Evolutionary conservation across 2,329 filamentous ascomycete genomes (phyloP), one percentile per base, ranked within the genome.

Genomic region (Scytalidium sp.): DNA sequence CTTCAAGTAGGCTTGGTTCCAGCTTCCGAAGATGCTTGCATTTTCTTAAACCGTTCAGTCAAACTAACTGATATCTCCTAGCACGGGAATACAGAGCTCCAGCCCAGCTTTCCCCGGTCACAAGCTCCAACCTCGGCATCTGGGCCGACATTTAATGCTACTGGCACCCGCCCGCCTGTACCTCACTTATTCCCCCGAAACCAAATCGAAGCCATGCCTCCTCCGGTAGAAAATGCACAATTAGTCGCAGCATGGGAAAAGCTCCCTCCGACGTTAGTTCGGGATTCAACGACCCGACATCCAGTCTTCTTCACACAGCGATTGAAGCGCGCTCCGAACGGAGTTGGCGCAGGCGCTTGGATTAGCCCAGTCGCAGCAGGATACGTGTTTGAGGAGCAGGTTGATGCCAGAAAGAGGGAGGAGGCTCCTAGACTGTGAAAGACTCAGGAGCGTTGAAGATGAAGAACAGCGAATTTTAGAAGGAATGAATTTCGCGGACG

Each of bases 221-320:
- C 65, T 1, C 56, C 32, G 17, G 32, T 15, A 9, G 8, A 36
- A 36, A 8, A 36, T 7, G 15, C 4, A 15, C 11, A 36, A 36
- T 15, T 36, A 4, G 32, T 15, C 5, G 32, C 32, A 15, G 32
- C 32, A 5, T 36, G 32, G 32, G 15, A n/a, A 5, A 5, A 36
- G 17, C 15, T 36, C 32, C 6, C 32, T 5, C 4, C 32, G 5
- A 36, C 32, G 8, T 9, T 53, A 13, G 23, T 59, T 11, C 50
- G 57, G 8, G 59, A 87, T 63, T 72, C 80, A 9, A 81, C 87
- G 1, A 75, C 74, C 36, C 71, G 80, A 21, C 88, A 92, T 57
- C 88, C 88, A 0, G 87, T 90, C 1, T 92, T 92, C 69, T 90
- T 91, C 70, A 87, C 86, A 0, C 73, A 80, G 23, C 75, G 75